Evolutionary conservation across 1,139 yeast species (phyloP).

Genomic region (Geotrichum cucujoidarum): DNA sequence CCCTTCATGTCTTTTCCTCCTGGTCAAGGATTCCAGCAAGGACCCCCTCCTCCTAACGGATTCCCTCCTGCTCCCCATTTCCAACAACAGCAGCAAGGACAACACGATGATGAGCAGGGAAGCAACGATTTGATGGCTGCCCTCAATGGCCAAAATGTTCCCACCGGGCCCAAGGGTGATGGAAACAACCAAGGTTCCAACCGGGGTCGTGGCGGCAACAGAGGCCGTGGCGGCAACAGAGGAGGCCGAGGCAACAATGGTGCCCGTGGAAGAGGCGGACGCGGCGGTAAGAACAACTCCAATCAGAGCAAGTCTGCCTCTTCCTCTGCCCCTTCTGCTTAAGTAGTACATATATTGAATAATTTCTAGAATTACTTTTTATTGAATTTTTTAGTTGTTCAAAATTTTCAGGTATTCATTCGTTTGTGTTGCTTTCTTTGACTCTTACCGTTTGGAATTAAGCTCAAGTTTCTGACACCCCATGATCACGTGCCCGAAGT

Average conservation of each 20-base stretch:
- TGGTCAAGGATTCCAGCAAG: slow-evolving; percentile 21
- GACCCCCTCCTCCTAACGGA: slow-evolving; percentile 20
- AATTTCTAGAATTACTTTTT: too few species aligned
- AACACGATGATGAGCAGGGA: slow-evolving; percentile 26
- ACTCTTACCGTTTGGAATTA: too few species aligned
- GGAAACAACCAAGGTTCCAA: slow-evolving; percentile 19
- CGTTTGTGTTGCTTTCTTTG: too few species aligned
- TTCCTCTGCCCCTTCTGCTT: neutral
- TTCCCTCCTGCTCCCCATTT: slow-evolving; percentile 26
- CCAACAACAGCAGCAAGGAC: neutral
- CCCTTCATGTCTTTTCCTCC: slow-evolving; percentile 13
- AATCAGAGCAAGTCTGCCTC: neutral
- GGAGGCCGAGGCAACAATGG: slow-evolving; percentile 18
- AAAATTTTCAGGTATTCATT: too few species aligned
- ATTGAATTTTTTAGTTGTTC: too few species aligned
- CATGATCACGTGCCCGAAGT: too few species aligned
- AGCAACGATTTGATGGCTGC: slow-evolving; percentile 34
- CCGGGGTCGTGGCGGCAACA: slow-evolving; percentile 5
- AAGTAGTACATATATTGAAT: too few species aligned
- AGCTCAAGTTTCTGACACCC: too few species aligned
- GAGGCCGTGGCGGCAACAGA: slow-evolving; percentile 10
- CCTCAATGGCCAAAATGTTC: slow-evolving; percentile 22
- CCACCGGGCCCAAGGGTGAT: slow-evolving; percentile 27
- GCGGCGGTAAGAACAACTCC: neutral
- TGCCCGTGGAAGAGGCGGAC: slow-evolving; percentile 6